These are phyloP conservation scores for Ogataea hybrid DNA, from an alignment of 1,139 yeast genomes.

Conservation along the genomic window DNA sequence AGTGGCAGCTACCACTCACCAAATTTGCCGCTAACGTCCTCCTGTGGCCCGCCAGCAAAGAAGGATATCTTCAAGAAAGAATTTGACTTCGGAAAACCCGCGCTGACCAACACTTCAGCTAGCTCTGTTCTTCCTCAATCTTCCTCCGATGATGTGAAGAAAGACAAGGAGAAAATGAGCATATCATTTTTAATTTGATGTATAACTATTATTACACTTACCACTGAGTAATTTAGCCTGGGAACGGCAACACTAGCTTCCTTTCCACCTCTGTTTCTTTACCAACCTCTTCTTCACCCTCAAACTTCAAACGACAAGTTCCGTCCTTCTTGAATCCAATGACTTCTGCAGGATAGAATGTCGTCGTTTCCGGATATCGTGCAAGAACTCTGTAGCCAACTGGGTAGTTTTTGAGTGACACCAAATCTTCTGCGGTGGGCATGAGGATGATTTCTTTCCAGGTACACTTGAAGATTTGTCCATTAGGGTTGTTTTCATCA, in stretches of 20 bases:
- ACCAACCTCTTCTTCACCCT: slow-evolving; percentile 96
- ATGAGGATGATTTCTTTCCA: slow-evolving; percentile 78
- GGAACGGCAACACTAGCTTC: slow-evolving; percentile 75
- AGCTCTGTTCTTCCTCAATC: slow-evolving; percentile 4
- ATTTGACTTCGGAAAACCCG: slow-evolving; percentile 18
- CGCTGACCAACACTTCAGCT: neutral
- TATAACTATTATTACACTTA: neutral
- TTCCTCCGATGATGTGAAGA: slow-evolving; percentile 10
- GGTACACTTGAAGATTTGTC: slow-evolving; percentile 80
- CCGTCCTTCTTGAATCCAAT: slow-evolving; percentile 77
- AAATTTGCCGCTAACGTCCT: slow-evolving; percentile 5
- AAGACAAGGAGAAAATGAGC: slow-evolving; percentile 25
- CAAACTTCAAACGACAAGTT: slow-evolving; percentile 76
- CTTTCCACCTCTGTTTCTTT: slow-evolving; percentile 94
- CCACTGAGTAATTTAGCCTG: slow-evolving; percentile 29
- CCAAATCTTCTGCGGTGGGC: slow-evolving; percentile 45
- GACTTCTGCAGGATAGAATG: slow-evolving; percentile 93
- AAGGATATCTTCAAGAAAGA: slow-evolving; percentile 22
- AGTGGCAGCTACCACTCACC: slow-evolving; percentile 14
- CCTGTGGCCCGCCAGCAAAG: slow-evolving; percentile 2
- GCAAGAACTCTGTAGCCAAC: slow-evolving; percentile 84
- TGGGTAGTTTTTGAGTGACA: slow-evolving; percentile 58
- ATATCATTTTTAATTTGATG: slow-evolving; percentile 22
- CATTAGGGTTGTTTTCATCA: slow-evolving; percentile 88
- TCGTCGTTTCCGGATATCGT: slow-evolving; percentile 95